Percentiles rank a stretch among this genome's conserved stretches.
These are phyloP conservation scores for Iris macrosiphon DNA, from an alignment of 106 monocot species.

Conservation along the genomic window DNA sequence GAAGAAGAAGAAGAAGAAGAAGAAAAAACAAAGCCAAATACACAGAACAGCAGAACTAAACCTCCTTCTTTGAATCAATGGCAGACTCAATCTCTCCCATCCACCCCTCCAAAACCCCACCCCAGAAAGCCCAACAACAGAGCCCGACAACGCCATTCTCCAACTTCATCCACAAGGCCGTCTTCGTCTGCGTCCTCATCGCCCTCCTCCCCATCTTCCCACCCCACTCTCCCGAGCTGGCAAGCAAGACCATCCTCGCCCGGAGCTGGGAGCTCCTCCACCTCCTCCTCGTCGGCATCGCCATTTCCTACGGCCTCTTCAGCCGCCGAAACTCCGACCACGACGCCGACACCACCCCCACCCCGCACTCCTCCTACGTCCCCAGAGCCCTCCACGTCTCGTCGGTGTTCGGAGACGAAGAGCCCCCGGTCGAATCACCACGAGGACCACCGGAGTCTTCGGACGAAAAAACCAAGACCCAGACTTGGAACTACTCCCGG, in stretches of 20 bases:
- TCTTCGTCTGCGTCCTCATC: conserved; percentile 30
- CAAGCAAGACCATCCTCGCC: conserved; percentile 36
- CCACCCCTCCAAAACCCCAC: conserved; percentile 7
- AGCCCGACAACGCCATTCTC: conserved; percentile 2
- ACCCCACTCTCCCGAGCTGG: conserved; percentile 46
- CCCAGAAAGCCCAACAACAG: neutral
- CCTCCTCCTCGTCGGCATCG: conserved; percentile 78
- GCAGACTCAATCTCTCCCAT: conserved; percentile 16
- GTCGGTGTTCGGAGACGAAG: conserved; percentile 9
- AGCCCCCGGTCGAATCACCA: neutral
- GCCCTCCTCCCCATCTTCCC: conserved; percentile 50
- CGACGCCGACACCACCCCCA: conserved; percentile 23
- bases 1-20: no score
- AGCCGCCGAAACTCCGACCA: conserved; percentile 45
- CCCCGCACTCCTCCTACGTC: conserved; percentile 7
- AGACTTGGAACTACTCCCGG: conserved; percentile 55
- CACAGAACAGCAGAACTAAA: no score
- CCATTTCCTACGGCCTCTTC: conserved; percentile 84
- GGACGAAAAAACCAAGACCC: conserved; percentile 4
- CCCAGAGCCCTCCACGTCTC: conserved; percentile 19
- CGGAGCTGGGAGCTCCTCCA: conserved; percentile 71
- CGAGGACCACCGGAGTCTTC: neutral
- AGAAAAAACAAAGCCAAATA: no score
- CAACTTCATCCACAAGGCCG: conserved; percentile 30
- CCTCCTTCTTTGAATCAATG: conserved; percentile 25